phyloP scores from a whole-genome alignment of 164 flowering plant species.

The Dillenia turbinata region DNA sequence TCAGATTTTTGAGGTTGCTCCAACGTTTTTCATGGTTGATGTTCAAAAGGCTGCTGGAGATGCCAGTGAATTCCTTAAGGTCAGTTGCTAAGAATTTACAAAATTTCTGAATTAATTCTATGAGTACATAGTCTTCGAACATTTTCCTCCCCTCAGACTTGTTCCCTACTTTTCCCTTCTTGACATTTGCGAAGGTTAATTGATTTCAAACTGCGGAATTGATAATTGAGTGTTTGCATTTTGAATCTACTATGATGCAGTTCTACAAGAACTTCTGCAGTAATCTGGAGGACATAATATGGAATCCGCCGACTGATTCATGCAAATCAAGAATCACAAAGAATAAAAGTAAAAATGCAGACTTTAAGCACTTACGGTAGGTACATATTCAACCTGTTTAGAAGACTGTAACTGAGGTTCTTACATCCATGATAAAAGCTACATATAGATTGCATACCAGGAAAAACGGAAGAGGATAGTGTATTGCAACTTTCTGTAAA shows the following conservation, averaged over 20 bases:
- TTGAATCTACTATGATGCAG: conserved; percentile 34
- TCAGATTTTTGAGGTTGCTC: conserved; percentile 89
- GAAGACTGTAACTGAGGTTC: too few relatives aligned
- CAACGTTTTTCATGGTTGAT: conserved; percentile 86
- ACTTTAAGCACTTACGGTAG: conserved; percentile 7
- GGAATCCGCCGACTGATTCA: conserved; percentile 68
- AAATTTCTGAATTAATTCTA: too few relatives aligned
- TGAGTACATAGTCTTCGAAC: too few relatives aligned
- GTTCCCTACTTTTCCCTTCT: background rate
- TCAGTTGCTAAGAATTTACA: conserved; percentile 23
- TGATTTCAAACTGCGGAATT: background rate
- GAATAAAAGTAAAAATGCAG: conserved; percentile 45
- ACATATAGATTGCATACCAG: too few relatives aligned
- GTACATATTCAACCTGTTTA: too few relatives aligned
- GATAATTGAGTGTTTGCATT: background rate
- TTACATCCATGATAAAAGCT: too few relatives aligned
- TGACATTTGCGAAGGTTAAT: background rate
- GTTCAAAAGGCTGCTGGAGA: conserved; percentile 86
- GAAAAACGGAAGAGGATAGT: too few relatives aligned
- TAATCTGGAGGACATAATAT: conserved; percentile 90
- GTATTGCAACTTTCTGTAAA: too few relatives aligned
- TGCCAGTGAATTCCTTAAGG: conserved; percentile 74
- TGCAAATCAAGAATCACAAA: conserved; percentile 46
- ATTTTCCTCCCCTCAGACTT: too few relatives aligned
- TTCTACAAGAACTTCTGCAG: conserved; percentile 77